phyloP scores from a whole-genome alignment of 108 stramenopile species.

The Nannochloropsis gaditana region DNA sequence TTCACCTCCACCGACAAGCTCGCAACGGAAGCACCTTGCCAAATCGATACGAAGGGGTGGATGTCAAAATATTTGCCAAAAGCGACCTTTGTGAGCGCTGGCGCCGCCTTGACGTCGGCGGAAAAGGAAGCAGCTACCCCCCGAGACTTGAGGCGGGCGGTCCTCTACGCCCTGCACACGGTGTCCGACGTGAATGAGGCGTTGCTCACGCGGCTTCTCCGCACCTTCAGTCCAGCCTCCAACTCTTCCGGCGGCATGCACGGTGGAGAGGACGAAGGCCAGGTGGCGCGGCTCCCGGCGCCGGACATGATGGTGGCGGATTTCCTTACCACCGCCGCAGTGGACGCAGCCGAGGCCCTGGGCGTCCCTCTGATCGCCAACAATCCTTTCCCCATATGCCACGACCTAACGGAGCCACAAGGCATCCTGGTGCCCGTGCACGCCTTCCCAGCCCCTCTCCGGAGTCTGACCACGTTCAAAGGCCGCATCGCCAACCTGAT shows the following conservation, averaged over 20 bases:
- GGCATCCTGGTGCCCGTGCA: constrained; percentile 26
- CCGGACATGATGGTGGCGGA: constrained; percentile 11
- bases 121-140: constrained; percentile 7
- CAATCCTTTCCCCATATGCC: background rate
- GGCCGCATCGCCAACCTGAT: constrained; percentile 1
- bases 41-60: background rate
- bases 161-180: background rate
- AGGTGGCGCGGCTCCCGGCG: background rate
- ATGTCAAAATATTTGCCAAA: background rate
- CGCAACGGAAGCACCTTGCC: background rate
- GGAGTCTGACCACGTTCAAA: background rate
- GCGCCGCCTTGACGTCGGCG: constrained; percentile 11
- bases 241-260: background rate
- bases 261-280: background rate
- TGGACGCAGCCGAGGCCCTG: background rate
- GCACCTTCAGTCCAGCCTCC: background rate
- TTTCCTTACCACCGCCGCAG: background rate
- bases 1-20: background rate
- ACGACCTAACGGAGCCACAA: constrained; percentile 16
- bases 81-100: background rate
- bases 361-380: background rate
- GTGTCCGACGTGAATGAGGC: constrained; percentile 2
- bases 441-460: constrained; percentile 25
- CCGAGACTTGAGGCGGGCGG: background rate
- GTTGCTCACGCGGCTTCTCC: background rate